Conservation (phyloP, 495 filamentous ascomycete genomes). For the Penicillium crystallinum region DNA sequence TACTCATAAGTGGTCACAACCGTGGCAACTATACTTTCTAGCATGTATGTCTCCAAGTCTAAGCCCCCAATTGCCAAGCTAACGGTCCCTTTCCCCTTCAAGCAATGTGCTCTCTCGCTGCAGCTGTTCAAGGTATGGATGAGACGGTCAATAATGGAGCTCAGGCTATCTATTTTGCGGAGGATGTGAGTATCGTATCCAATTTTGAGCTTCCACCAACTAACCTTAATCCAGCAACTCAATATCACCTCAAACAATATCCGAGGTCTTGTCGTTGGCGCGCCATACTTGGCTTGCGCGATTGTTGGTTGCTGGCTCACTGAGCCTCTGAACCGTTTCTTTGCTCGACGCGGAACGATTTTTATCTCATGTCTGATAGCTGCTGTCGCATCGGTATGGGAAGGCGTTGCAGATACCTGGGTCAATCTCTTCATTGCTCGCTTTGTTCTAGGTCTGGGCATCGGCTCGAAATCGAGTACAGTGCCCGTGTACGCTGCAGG, state of each 20-base stretch:
- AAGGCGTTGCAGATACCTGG: constrained; percentile 47
- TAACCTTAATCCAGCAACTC: constrained; percentile 23
- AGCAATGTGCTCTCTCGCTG: constrained; percentile 45
- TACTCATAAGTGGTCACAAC: constrained; percentile 54
- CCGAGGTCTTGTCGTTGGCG: constrained; percentile 44
- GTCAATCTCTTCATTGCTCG: constrained; percentile 49
- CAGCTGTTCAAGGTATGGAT: constrained; percentile 61
- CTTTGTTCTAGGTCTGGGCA: constrained; percentile 57
- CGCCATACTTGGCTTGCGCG: constrained; percentile 42
- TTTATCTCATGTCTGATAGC: constrained; percentile 48
- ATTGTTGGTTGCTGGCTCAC: constrained; percentile 47
- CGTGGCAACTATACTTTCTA: constrained; percentile 52
- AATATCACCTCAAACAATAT: constrained; percentile 30
- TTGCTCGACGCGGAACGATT: constrained; percentile 56
- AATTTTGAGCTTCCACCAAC: background rate
- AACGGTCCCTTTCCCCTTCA: background rate
- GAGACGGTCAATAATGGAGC: constrained; percentile 79
- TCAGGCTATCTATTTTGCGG: constrained; percentile 57
- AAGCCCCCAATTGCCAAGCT: constrained; percentile 3
- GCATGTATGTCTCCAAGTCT: constrained; percentile 33
- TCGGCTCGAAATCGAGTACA: constrained; percentile 55
- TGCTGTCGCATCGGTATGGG: constrained; percentile 46
- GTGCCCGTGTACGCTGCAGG: constrained; percentile 53
- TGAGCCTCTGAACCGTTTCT: constrained; percentile 51
- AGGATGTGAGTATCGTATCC: constrained; percentile 5